Base-by-base conservation (phyloP, 75 land plant species). In the Selaginella moellendorffii region DNA sequence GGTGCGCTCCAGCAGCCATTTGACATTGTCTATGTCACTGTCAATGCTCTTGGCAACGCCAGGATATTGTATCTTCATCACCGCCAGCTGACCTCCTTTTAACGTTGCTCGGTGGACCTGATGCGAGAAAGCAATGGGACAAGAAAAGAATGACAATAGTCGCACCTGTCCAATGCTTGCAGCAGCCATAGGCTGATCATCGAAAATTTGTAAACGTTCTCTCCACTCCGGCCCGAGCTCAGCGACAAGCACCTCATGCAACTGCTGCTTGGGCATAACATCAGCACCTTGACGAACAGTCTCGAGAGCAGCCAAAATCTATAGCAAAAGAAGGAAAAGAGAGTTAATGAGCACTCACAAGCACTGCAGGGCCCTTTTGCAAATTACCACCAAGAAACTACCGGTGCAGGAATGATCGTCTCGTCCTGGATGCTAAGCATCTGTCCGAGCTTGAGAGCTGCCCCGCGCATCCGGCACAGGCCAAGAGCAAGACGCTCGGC, bases 401-500 rank as follows among this genome's bases (percentile, higher is more conserved):
- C 95, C 67, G 90, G 96, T 29, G 86, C 78, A 42, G 98, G 96
- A 21, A 93, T 76, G 30, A 93, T 72, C 22, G 87, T 70, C 54
- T 93, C 96, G 29, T 93, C 98, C 73, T 93, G 98, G 51, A 93
- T 93, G 62, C 98, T 93, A 61, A 93, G 68, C 98, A 93, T 93
- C 74, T 93, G 98, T 28, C 98, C 98, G 36, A 93, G 63, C 58
- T 93, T 93, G 0, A 93, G 75, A 22, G 98, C 98, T 42, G 98
- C 98, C 17, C 98, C 98, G 36, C 98, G 90, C 98, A 93, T 93
- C 65, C 90, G 82, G 69, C 98, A 93, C 1, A 93, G 77, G 9
- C 82, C 96, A 64, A 82, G 66, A 20, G 98, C 98, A 46, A 93
- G 65, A 21, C 98, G 82, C 77, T 93, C 96, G 29, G 96, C 96